Conservation (phyloP, 2,329 filamentous ascomycete genomes). For the Sporothrix globosa region DNA sequence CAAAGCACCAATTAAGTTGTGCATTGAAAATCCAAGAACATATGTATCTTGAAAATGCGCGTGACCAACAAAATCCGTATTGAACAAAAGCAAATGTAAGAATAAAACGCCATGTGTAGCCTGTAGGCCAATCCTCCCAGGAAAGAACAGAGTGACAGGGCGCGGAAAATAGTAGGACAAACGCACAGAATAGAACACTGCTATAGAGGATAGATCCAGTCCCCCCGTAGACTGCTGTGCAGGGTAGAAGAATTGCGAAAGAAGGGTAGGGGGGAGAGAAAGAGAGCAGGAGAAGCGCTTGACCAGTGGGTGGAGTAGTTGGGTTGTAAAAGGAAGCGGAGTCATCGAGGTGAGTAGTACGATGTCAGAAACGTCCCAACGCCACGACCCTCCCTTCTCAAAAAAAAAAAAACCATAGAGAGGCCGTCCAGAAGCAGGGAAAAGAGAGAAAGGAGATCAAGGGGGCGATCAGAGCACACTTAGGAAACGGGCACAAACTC, state of each 20-base stretch:
- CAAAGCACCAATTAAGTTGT: not conserved
- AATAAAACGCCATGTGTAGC: constrained; percentile 7
- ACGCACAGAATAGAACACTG: not conserved
- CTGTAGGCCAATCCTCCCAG: not conserved
- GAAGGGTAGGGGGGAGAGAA: not conserved
- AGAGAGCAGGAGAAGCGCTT: not conserved
- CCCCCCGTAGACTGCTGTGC: not conserved
- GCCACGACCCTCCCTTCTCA: too few relatives aligned
- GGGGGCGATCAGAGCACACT: not conserved
- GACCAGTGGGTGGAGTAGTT: not conserved
- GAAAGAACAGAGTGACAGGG: not conserved
- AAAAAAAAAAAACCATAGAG: too few relatives aligned
- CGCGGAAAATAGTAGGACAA: not conserved
- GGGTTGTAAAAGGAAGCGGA: not conserved
- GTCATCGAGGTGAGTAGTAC: not conserved
- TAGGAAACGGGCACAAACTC: too few relatives aligned
- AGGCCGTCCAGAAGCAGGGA: too few relatives aligned
- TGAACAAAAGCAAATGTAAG: not conserved
- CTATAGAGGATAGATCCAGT: not conserved
- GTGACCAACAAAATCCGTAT: constrained; percentile 2
- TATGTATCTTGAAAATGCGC: not conserved
- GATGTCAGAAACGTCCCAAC: too few relatives aligned
- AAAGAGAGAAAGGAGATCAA: not conserved
- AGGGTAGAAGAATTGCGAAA: not conserved
- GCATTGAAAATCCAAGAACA: not conserved